Percentiles rank a stretch among this genome's conserved stretches.
Conservation (phyloP, 2,329 filamentous ascomycete genomes). For the Elsinoe arachidis region DNA sequence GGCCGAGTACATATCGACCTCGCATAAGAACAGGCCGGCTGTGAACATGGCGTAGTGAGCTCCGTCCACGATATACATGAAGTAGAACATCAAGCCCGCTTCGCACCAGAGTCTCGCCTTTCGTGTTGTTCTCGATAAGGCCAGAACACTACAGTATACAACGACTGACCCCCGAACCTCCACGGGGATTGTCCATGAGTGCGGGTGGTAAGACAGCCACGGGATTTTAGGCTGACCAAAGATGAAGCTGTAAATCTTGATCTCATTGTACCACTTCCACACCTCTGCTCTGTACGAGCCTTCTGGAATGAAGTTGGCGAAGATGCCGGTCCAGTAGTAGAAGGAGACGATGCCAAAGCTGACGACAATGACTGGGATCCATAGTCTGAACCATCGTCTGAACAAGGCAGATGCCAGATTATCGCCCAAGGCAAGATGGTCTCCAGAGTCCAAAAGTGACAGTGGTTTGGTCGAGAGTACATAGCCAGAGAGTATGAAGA, state of each 20-base stretch:
- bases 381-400: constrained; percentile 43
- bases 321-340: constrained; percentile 46
- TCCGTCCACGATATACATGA: constrained; percentile 59
- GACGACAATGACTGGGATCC: constrained; percentile 45
- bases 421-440: constrained; percentile 33
- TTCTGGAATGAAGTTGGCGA: constrained; percentile 26
- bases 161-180: constrained; percentile 33
- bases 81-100: constrained; percentile 46
- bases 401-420: constrained; percentile 42
- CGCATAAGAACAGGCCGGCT: constrained; percentile 2
- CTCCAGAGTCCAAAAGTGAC: constrained; percentile 34
- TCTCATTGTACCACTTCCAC: constrained; percentile 45
- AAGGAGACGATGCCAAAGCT: constrained; percentile 46
- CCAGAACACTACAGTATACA: constrained; percentile 49
- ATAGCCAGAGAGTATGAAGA: constrained; percentile 47
- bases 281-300: constrained; percentile 32
- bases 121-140: constrained; percentile 48
- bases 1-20: constrained; percentile 13
- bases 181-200: constrained; percentile 9
- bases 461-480: constrained; percentile 43
- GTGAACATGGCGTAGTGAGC: constrained; percentile 21
- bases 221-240: constrained; percentile 51
- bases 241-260: constrained; percentile 62
- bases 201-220: constrained; percentile 21
- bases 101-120: constrained; percentile 49